Percentiles rank a stretch among this genome's conserved stretches.
Evolutionary conservation across 2,329 filamentous ascomycete genomes (phyloP).

Genomic region (Pseudogymnoascus sp.): DNA sequence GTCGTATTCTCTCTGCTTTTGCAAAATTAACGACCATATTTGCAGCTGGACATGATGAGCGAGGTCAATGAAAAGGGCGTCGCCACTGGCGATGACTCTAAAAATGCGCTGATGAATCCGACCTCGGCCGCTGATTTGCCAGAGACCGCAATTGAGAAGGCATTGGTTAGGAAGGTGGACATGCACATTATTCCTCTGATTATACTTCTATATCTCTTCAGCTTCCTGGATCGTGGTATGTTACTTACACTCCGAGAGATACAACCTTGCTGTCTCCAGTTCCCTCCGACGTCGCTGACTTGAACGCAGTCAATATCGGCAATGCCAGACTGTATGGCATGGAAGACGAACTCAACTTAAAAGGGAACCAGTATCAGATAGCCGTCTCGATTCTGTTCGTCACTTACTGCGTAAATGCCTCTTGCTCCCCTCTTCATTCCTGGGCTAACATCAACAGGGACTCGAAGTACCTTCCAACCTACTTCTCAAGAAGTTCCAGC

Average conservation of each 20-base stretch:
- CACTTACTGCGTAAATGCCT: constrained; percentile 41
- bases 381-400: constrained; percentile 46
- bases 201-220: constrained; percentile 66
- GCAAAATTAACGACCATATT: background rate
- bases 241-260: constrained; percentile 28
- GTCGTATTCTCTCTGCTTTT: background rate
- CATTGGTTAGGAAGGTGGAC: constrained; percentile 49
- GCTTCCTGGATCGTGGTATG: constrained; percentile 62
- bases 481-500: constrained; percentile 40
- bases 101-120: background rate
- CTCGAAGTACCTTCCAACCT: constrained; percentile 42
- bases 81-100: background rate
- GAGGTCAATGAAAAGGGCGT: constrained; percentile 3
- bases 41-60: constrained; percentile 2
- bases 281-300: constrained; percentile 19
- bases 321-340: constrained; percentile 54
- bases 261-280: constrained; percentile 11
- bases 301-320: constrained; percentile 49
- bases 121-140: background rate
- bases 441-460: constrained; percentile 22
- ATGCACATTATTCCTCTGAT: constrained; percentile 57
- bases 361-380: constrained; percentile 49
- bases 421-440: background rate
- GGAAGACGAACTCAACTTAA: constrained; percentile 48
- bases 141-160: background rate